phyloP scores from a whole-genome alignment of 805 yeast genomes.

The Candida awuae region DNA sequence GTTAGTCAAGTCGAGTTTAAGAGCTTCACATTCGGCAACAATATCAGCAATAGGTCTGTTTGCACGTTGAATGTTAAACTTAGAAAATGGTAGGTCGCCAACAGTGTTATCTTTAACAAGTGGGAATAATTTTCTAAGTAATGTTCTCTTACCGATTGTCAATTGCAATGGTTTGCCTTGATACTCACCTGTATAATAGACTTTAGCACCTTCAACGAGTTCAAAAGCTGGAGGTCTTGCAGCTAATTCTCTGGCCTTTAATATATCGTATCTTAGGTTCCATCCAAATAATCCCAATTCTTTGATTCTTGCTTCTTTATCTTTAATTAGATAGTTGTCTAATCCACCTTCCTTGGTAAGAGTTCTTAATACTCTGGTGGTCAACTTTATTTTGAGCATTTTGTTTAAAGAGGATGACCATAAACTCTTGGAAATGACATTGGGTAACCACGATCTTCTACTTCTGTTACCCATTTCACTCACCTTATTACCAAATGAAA shows the following conservation, averaged over 20 bases:
- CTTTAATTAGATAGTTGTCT: constrained; percentile 81
- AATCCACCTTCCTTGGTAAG: constrained; percentile 92
- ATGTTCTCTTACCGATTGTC: constrained; percentile 56
- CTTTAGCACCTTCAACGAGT: constrained; percentile 27
- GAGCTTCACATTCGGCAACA: constrained; percentile 39
- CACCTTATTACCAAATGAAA: constrained; percentile 67
- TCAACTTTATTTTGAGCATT: constrained; percentile 50
- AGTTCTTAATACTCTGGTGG: constrained; percentile 77
- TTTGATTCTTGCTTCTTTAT: constrained; percentile 81
- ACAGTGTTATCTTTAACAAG: constrained; percentile 37
- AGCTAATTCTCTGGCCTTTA: constrained; percentile 39
- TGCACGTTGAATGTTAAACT: constrained; percentile 40
- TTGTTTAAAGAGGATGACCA: constrained; percentile 77
- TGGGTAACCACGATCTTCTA: constrained; percentile 72
- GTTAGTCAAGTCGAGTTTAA: constrained; percentile 32
- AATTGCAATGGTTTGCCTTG: constrained; percentile 40
- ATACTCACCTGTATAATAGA: constrained; percentile 41
- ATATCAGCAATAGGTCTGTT: constrained; percentile 41
- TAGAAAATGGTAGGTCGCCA: constrained; percentile 36
- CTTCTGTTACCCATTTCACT: constrained; percentile 70
- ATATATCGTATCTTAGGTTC: constrained; percentile 72
- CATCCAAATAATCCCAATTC: constrained; percentile 92
- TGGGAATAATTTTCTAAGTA: constrained; percentile 48
- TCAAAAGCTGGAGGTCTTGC: constrained; percentile 31
- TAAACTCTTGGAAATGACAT: constrained; percentile 62